Evolutionary conservation across 495 filamentous ascomycete genomes (phyloP), one percentile per base, ranked within the genome.

Genomic region (Parathielavia hyrcaniae): DNA sequence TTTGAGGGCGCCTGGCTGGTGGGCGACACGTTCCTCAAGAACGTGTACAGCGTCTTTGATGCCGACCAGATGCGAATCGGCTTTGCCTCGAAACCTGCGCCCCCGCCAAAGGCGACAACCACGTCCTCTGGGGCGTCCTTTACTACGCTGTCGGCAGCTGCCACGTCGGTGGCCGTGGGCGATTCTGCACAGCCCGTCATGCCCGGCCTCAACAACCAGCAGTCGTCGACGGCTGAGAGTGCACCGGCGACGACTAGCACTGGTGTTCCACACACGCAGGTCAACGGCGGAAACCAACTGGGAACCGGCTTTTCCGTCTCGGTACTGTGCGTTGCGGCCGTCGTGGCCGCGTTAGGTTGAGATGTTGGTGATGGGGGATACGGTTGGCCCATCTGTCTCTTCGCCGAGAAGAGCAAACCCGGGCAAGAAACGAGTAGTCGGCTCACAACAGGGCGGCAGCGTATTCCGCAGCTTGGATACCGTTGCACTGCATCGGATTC

Each of bases 11-110:
- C 68, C 6, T 93, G 90, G 90, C 75, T 95, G 32, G 68, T 93
- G 1, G 90, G 90, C 6, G 90, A 91, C 62, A 80, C 86, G 5
- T 95, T 95, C 62, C 69, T 95, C 56, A 95, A 95, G 73, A 93
- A 95, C 61, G 89, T 95, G n/a, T 93, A 93, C 71, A 73, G 81
- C 22, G 85, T 93, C 20, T 95, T 95, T 63, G 90, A 95, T 67
- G 81, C 79, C 39, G 88, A 82, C 32, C 64, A 79, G 55, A 73
- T 60, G 38, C 77, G 75, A 53, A 75, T 86, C 60, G 83, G 76
- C 16, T 77, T 79, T 45, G 75, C 75, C 12, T 53, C 59, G 34
- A 75, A 69, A 53, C 65, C 69, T 11, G 41, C 59, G 14, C 53
- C 57, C 20, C 52, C 62, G 44, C 48, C 63, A n/a, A 61, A 57